Conservation (phyloP, 441 rosid genomes). For the Pelargonium fulgidum region DNA sequence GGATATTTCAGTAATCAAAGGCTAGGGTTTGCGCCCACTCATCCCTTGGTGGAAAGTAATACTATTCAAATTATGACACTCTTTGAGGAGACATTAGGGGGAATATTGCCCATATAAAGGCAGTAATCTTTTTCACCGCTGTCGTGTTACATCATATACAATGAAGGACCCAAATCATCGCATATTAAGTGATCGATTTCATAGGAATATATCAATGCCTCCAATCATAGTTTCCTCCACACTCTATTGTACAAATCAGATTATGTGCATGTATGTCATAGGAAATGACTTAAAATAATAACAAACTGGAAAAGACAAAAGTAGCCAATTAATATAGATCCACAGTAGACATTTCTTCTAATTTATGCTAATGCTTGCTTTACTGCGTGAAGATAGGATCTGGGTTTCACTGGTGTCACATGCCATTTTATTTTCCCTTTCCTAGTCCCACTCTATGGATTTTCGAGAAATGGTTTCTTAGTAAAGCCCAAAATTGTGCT, state of each 20-base stretch:
- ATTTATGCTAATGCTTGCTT: not conserved
- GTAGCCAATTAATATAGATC: not conserved
- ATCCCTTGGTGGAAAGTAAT: not conserved
- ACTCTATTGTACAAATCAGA: not conserved
- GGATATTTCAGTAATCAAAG: not conserved
- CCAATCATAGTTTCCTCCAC: no score
- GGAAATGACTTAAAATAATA: not conserved
- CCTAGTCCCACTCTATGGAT: no score
- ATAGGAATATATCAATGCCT: not conserved
- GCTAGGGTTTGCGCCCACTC: not conserved
- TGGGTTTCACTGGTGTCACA: not conserved
- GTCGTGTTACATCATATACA: not conserved
- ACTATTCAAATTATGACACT: not conserved
- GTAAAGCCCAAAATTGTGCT: no score
- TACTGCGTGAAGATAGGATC: not conserved
- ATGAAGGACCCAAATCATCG: not conserved
- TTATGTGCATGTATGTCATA: not conserved
- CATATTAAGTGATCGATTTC: not conserved
- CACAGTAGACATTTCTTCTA: not conserved
- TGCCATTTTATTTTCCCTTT: not conserved
- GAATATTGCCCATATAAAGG: not conserved
- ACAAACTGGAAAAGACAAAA: not conserved
- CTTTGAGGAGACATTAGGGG: not conserved
- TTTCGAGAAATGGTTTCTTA: no score
- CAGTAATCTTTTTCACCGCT: not conserved